Evolutionary conservation across 495 filamentous ascomycete species (phyloP).

Genomic region (Lophiotrema nucula): DNA sequence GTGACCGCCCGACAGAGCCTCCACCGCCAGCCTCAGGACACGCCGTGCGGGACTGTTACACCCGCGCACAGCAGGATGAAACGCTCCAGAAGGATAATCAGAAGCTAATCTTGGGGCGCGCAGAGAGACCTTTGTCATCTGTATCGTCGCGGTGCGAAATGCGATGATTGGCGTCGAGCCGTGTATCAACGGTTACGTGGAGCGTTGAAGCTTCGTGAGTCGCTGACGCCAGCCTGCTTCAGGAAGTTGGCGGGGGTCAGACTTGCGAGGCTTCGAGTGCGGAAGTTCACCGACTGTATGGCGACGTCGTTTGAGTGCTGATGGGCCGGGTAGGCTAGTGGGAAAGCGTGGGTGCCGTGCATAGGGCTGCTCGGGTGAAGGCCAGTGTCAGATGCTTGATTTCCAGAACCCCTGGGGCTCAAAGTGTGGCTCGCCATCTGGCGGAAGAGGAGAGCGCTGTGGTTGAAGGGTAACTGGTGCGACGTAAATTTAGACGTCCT

Average conservation of each 20-base stretch:
- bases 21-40: slow-evolving; percentile 20
- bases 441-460: not conserved
- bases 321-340: slow-evolving; percentile 28
- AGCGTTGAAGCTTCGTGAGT: no score
- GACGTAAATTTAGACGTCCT: slow-evolving; percentile 31
- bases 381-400: slow-evolving; percentile 32
- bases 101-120: slow-evolving; percentile 13
- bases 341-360: slow-evolving; percentile 23
- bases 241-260: slow-evolving; percentile 15
- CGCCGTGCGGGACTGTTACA: not conserved
- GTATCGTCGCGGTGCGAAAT: no score
- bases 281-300: slow-evolving; percentile 29
- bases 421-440: not conserved
- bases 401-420: slow-evolving; percentile 30
- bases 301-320: slow-evolving; percentile 33
- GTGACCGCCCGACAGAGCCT: slow-evolving; percentile 6
- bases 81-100: slow-evolving; percentile 10
- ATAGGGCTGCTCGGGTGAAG: slow-evolving; percentile 32
- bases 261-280: not conserved
- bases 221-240: slow-evolving; percentile 28
- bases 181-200: slow-evolving; percentile 1
- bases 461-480: slow-evolving; percentile 14
- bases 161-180: slow-evolving; percentile 14
- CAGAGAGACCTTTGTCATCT: slow-evolving; percentile 5
- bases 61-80: not conserved